Base-by-base conservation (phyloP, 176 grass and related monocot genomes). In the Musa beccarii region DNA sequence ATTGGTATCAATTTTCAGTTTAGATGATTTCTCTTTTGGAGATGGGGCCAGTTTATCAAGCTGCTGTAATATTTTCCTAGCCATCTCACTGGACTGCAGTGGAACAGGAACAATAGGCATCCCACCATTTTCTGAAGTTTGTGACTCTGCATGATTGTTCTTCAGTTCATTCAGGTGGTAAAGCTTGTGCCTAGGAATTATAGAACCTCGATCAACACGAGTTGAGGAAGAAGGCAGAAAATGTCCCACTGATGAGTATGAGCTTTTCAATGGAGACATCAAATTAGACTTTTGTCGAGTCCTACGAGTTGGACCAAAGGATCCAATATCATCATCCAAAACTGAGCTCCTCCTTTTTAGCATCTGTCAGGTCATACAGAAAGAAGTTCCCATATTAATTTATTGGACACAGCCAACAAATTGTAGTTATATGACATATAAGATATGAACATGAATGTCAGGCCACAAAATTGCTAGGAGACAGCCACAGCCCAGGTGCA, bases 1-100 rank as follows among this genome's bases (percentile, higher is more conserved):
- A 70, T 84, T 28, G 1, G 13, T 59, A 52, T 65, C 17, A 54
- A 69, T 79, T 51, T 63, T 74, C 54, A 22, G 9, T 81, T 84
- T 84, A 68, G 55, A 54, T 76, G 71, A 69, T n/a, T 54, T 71
- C 71, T 79, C 86, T 68, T 82, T 92, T 56, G 78, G 83, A 0
- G 50, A 74, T 71, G 89, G 79, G 17, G 69, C 67, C 77, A 88
- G 54, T 61, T 77, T 79, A 77, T 86, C 89, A 71, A 92, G 89
- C 59, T 92, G 78, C 51, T 84, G 69, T 61, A 88, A 72, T 92
- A 92, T 92, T 75, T 84, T 86, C 12, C 75, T 70, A 68, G 86
- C 83, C 81, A 84, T 92, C 63, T 88, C 63, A 82, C 53, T 59
- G 53, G 86, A 92, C 16, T 88, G 83, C n/a, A 53, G 62, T 71